Base-by-base conservation (phyloP, 805 yeast species). In the Saccharomycopsis sp. region DNA sequence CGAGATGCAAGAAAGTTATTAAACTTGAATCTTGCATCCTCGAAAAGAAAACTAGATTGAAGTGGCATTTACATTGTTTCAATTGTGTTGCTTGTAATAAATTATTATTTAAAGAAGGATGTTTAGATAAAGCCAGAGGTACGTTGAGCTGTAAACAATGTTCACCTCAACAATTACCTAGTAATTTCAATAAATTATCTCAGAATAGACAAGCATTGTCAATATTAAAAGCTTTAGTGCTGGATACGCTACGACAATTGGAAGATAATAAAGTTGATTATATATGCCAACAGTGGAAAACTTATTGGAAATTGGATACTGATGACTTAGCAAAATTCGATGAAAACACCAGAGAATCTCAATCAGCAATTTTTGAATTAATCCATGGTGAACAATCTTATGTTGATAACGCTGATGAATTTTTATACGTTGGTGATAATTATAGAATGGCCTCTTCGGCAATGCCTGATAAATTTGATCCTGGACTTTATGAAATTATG, bases 321-420 rank as follows among this genome's bases (percentile, higher is more conserved):
- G 44, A 43, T 23, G 51, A 47, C 31, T 26, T 47, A 21, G 22
- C 16, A n/a, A 47, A 40, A 27, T 47, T 23, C 27, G 47, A 43
- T 37, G 26, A 23, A 27, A 44, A 32, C 11, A 40, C 44, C 3
- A 47, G 43, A 19, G 43, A 47, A 23, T 27, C 39, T 11, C 51
- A 47, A 26, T 36, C 42, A 2, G 48, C 45, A 6, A 44, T 47
- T 9, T 47, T 47, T 38, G 51, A 47, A 24, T 23, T 47, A 17
- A 47, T 47, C 14, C 51, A 47, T 31, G n/a, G 48, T n/a, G 48
- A 47, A 27, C 51, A 47, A 28, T 36, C 36, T 29, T 47, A 34
- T 47, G 48, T 43, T 13, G 48, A 43, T 32, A 22, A 34, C 13
- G 44, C 51, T 11, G 26, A 34, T 7, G 40, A 44, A 14, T 47